Base-by-base conservation (phyloP, 2,329 filamentous ascomycete genomes). In the Diaporthe sp. region DNA sequence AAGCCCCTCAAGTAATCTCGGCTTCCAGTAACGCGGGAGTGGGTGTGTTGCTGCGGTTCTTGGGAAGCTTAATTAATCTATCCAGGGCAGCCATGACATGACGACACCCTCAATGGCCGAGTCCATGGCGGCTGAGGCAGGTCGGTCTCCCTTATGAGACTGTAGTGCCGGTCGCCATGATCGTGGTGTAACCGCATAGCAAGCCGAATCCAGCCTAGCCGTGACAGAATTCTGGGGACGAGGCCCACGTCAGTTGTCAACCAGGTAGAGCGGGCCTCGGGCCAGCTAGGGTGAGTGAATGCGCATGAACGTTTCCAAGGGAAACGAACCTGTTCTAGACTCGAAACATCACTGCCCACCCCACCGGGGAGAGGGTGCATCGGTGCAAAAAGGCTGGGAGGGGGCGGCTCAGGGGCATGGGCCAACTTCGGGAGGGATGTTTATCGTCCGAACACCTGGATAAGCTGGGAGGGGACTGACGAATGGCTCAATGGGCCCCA, bases 301-400 rank as follows among this genome's bases (percentile, higher is more conserved):
- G 42, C 45, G 64, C 64, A 67, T 67, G n/a, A 67, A 67, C 42
- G 64, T 67, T 52, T 52, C 30, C 22, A 67, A 52, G 60, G 64
- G 30, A 67, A 67, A 52, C 30, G 45, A 67, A 67, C 64, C 40
- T 40, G 64, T 52, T 67, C 64, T 67, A 67, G 64, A 52, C 45
- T 52, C 30, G 45, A 67, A 67, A 67, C 64, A 67, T 28, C 45
- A 52, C 64, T 52, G 64, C 45, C 61, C 64, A n/a, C 30, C 22
- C 57, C 33, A 52, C 38, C 17, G 12, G 61, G 40, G 33, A 25
- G 4, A 15, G 30, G 13, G 33, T 64, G 58, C 38, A 52, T 25
- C 13, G 45, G 64, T 38, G 47, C 25, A 38, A 52, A 22, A 40
- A 25, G 9, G 28, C 30, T 25, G 22, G 22, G 52, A 19, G 15